Evolutionary conservation across 805 yeast species (phyloP).

Genomic region (Candida ulmi): DNA sequence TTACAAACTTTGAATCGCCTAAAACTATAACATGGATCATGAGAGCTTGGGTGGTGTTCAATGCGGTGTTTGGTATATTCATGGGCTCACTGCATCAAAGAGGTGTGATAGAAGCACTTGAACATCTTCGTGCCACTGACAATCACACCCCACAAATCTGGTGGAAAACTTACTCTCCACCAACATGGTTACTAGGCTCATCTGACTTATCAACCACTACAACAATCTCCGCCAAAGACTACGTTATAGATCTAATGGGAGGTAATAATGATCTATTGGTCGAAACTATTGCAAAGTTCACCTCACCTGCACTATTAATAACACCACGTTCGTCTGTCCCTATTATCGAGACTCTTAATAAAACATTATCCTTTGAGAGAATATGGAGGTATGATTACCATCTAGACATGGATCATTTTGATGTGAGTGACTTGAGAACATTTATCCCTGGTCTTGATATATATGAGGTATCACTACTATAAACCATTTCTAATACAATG

Average conservation of each 20-base stretch:
- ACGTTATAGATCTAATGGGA: constrained; percentile 44
- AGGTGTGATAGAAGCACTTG: constrained; percentile 72
- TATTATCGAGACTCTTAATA: constrained; percentile 10
- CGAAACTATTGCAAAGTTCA: constrained; percentile 16
- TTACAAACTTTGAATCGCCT: constrained; percentile 26
- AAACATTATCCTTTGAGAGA: constrained; percentile 10
- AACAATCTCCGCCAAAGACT: not conserved
- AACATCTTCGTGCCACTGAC: constrained; percentile 27
- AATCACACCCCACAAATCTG: constrained; percentile 48
- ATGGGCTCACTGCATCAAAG: constrained; percentile 89
- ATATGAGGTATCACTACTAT: constrained; percentile 31
- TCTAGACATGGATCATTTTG: constrained; percentile 72
- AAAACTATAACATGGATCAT: constrained; percentile 15
- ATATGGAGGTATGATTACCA: constrained; percentile 41
- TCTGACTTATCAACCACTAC: constrained; percentile 7
- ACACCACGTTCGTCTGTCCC: constrained; percentile 23
- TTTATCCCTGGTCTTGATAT: constrained; percentile 60
- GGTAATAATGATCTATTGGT: constrained; percentile 26
- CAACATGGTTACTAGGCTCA: constrained; percentile 66
- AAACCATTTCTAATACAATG: too few relatives aligned
- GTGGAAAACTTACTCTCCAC: constrained; percentile 96
- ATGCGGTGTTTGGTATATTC: constrained; percentile 47
- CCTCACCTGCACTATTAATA: constrained; percentile 8
- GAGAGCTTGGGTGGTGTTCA: constrained; percentile 58
- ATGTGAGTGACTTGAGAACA: constrained; percentile 37